These are phyloP conservation scores for Scalesia atractyloides DNA, from an alignment of 129 eudicot species.

Conservation along the genomic window DNA sequence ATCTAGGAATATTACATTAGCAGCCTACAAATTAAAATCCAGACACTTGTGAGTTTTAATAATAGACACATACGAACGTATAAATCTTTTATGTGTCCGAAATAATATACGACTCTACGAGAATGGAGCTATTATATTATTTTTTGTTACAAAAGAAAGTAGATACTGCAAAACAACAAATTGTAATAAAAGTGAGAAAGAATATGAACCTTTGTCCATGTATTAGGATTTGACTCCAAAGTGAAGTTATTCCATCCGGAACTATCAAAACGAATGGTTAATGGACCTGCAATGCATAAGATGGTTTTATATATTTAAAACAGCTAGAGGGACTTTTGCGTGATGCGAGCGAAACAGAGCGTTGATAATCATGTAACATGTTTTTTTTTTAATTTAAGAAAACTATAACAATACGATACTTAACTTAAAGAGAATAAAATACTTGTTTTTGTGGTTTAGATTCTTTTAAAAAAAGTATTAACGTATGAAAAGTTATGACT, in stretches of 20 bases:
- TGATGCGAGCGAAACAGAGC: too few relatives aligned
- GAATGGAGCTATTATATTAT: background rate
- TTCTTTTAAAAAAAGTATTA: too few relatives aligned
- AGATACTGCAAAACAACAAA: background rate
- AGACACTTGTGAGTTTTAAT: background rate
- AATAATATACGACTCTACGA: background rate
- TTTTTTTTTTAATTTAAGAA: too few relatives aligned
- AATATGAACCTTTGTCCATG: conserved; percentile 22
- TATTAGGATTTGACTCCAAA: conserved; percentile 15
- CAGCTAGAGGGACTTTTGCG: too few relatives aligned
- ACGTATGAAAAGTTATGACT: too few relatives aligned
- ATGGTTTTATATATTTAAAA: too few relatives aligned
- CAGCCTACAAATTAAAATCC: conserved; percentile 26
- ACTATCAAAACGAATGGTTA: conserved; percentile 16
- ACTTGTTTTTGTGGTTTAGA: too few relatives aligned
- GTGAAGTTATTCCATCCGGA: conserved; percentile 2
- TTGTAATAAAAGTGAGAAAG: background rate
- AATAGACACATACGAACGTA: background rate
- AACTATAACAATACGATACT: too few relatives aligned
- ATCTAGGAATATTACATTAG: conserved; percentile 39
- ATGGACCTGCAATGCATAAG: conserved; percentile 4
- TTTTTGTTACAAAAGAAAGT: background rate
- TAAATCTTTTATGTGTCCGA: background rate
- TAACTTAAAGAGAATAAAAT: too few relatives aligned
- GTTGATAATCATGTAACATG: too few relatives aligned